Evolutionary conservation across 495 filamentous ascomycete species (phyloP).

Genomic region (Penicillium subrubescens): DNA sequence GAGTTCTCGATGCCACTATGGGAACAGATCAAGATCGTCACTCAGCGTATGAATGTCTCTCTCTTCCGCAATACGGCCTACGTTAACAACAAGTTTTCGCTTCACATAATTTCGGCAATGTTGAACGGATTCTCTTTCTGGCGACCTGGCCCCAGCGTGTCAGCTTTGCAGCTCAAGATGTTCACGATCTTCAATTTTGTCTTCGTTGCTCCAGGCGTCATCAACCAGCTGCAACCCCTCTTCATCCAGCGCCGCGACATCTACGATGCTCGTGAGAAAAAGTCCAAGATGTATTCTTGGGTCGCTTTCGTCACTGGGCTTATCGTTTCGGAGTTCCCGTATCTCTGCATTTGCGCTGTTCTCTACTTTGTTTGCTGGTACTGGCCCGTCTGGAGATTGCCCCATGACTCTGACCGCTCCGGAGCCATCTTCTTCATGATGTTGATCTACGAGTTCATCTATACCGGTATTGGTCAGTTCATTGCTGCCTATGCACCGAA

Average conservation of each 20-base stretch:
- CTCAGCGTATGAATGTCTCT: constrained; percentile 57
- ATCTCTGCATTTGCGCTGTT: constrained; percentile 49
- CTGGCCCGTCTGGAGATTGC: constrained; percentile 42
- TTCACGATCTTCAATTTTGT: constrained; percentile 54
- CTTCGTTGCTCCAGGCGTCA: constrained; percentile 50
- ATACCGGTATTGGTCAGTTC: constrained; percentile 62
- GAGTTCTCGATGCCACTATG: constrained; percentile 62
- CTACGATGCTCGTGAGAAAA: constrained; percentile 54
- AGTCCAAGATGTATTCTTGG: constrained; percentile 59
- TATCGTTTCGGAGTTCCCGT: constrained; percentile 55
- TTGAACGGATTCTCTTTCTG: constrained; percentile 47
- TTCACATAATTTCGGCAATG: constrained; percentile 36
- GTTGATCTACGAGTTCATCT: constrained; percentile 55
- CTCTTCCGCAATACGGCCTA: constrained; percentile 66
- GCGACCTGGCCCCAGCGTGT: constrained; percentile 32
- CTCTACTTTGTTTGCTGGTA: constrained; percentile 57
- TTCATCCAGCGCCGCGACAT: constrained; percentile 55
- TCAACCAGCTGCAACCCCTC: constrained; percentile 53
- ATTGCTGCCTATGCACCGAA: constrained; percentile 59
- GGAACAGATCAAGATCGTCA: constrained; percentile 57
- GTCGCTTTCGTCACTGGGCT: constrained; percentile 50
- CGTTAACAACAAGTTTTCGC: constrained; percentile 60
- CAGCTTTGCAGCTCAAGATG: constrained; percentile 31
- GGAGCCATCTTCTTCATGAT: constrained; percentile 57
- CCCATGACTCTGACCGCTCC: constrained; percentile 42